phyloP scores from a whole-genome alignment of 257 asterid species.

The Salvia splendens region DNA sequence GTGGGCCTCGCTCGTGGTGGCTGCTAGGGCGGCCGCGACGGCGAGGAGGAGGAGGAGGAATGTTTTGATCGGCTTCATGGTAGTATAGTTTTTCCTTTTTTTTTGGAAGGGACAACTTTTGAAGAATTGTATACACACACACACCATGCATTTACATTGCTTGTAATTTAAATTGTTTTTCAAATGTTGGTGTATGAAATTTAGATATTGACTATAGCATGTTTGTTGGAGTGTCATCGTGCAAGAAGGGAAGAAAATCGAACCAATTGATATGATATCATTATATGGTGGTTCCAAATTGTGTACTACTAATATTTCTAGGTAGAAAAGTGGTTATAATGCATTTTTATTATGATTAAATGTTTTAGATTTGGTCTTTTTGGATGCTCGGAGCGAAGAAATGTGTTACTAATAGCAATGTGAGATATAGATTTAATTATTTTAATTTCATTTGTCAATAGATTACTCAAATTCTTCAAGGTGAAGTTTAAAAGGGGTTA shows the following conservation, averaged over 20 bases:
- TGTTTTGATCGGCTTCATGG: slow-evolving; percentile 27
- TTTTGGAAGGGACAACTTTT: not conserved
- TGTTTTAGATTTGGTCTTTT: too few relatives aligned
- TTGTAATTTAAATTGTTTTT: too few relatives aligned
- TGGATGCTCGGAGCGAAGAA: too few relatives aligned
- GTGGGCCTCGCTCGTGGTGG: slow-evolving; percentile 47
- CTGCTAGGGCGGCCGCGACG: slow-evolving; percentile 30
- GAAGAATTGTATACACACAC: not conserved
- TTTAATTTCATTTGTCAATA: too few relatives aligned
- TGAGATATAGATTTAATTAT: too few relatives aligned
- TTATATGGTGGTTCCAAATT: too few relatives aligned
- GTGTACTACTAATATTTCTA: too few relatives aligned
- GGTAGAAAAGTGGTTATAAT: too few relatives aligned
- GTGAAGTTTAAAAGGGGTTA: too few relatives aligned
- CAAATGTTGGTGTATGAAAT: not conserved
- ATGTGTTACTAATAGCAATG: too few relatives aligned
- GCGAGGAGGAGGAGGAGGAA: slow-evolving; percentile 23
- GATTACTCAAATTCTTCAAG: too few relatives aligned
- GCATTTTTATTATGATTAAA: too few relatives aligned
- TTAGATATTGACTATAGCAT: not conserved
- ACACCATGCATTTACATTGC: not conserved
- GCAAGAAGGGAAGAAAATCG: not conserved
- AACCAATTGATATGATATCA: not conserved
- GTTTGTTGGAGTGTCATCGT: slow-evolving; percentile 3
- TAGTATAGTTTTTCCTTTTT: not conserved